Base-by-base conservation (phyloP, 1,284 basidiomycete genomes). In the Leccinum griseonigrum region DNA sequence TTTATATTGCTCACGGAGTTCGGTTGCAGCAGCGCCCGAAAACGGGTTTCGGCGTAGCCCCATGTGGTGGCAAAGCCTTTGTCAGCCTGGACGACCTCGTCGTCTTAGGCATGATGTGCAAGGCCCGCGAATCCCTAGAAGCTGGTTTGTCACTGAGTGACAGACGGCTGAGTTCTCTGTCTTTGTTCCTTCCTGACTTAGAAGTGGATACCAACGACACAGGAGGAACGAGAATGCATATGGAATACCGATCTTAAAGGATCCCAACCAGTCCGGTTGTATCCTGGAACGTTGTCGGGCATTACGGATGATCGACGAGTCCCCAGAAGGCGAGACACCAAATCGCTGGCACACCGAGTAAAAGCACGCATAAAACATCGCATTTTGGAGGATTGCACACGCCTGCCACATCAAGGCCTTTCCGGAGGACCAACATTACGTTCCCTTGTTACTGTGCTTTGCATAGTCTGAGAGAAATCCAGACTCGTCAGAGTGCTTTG, bases 311-410 rank as follows among this genome's bases (percentile, higher is more conserved):
- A 13, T 36, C 34, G 34, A 36, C 14, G 34, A 36, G 82, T 86
- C 18, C 73, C 91, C 36, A 88, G 88, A 74, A 83, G 78, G 88
- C 89, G 59, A 28, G 78, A 72, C 8, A 7, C 38, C 32, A 14
- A 54, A 52, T 28, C 31, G 58, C 58, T 34, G 26, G 40, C 34
- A 36, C 58, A 58, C 53, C 63, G 36, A 64, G 26, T 32, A 5
- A 8, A 16, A 1, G 2, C n/a, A 36, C 50, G 1, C 63, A 90
- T 88, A 69, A 90, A 90, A 78, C 89, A 86, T 67, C 85, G 84
- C 13, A 75, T 86, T 34, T n/a, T 72, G 31, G 88, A 90, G 64
- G 88, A 91, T 68, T 90, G 86, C 66, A 73, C 84, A 22, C 82
- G 90, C 18, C 74, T 91, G 18, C 81, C 68, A 90, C 31, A n/a